These are phyloP conservation scores for Arabidopsis suecica DNA, from an alignment of 345 rosid genomes.

Conservation along the genomic window DNA sequence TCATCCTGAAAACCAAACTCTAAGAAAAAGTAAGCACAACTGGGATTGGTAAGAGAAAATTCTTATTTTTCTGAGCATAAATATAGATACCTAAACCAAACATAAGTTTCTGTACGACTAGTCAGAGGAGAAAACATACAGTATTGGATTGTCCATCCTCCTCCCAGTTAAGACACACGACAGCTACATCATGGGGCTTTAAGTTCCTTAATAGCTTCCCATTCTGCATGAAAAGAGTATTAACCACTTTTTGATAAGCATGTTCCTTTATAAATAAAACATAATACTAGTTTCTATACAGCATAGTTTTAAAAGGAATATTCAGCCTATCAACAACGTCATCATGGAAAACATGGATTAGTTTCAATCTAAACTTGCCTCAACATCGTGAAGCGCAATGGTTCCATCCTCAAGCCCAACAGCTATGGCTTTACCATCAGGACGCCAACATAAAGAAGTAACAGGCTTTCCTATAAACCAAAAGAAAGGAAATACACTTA, in stretches of 20 bases:
- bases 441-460: slow-evolving; percentile 87
- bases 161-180: slow-evolving; percentile 85
- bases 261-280: neutral
- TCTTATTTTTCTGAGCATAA: too few species aligned
- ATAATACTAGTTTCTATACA: too few species aligned
- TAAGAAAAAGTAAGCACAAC: neutral
- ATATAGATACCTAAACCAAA: neutral
- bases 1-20: slow-evolving; percentile 54
- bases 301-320: neutral
- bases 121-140: slow-evolving; percentile 48
- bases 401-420: slow-evolving; percentile 91
- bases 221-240: slow-evolving; percentile 50
- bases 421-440: slow-evolving; percentile 85
- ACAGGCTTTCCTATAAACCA: slow-evolving; percentile 59
- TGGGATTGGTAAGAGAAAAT: slow-evolving; percentile 20
- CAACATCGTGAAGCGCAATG: slow-evolving; percentile 82
- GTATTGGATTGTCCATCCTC: slow-evolving; percentile 60
- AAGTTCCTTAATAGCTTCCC: slow-evolving; percentile 79
- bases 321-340: neutral
- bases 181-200: slow-evolving; percentile 74
- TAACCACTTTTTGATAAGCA: slow-evolving; percentile 7
- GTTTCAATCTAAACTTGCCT: slow-evolving; percentile 50
- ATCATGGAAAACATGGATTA: neutral
- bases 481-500: slow-evolving; percentile 10
- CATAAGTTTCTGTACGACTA: neutral